A percentile compares a stretch with the other conserved stretches of the same genome.
These are phyloP conservation scores for Gonapodya sp. DNA, from an alignment of 192 early-diverging fungal genomes.

Conservation along the genomic window DNA sequence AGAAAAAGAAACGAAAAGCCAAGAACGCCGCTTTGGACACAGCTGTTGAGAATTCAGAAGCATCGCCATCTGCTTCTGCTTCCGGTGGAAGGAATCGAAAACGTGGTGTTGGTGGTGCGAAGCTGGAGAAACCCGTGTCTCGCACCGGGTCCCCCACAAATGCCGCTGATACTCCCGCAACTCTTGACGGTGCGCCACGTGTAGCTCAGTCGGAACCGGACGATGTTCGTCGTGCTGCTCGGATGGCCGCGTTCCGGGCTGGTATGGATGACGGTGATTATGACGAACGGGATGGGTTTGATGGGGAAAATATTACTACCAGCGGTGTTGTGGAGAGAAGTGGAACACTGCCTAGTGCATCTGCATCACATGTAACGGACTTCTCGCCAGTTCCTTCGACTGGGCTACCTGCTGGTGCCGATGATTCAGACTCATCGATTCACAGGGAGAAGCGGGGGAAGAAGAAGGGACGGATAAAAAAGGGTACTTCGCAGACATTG, in stretches of 20 bases:
- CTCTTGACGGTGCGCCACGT: background rate
- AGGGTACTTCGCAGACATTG: background rate
- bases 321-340: no score
- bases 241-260: background rate
- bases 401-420: background rate
- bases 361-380: no score
- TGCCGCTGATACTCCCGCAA: background rate
- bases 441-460: constrained; percentile 13
- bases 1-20: background rate
- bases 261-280: constrained; percentile 13
- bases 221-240: background rate
- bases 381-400: background rate
- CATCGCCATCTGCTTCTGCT: background rate
- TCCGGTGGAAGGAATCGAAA: background rate
- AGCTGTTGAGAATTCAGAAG: background rate
- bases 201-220: background rate
- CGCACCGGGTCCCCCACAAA: background rate
- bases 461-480: background rate
- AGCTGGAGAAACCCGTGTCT: background rate
- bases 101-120: no score
- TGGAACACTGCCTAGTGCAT: no score
- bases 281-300: constrained; percentile 5
- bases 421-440: background rate
- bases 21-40: background rate
- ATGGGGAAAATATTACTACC: no score